Percentiles rank a stretch among this genome's conserved stretches.
Conservation (phyloP, 805 yeast species). For the Candida sakaeoensis region DNA sequence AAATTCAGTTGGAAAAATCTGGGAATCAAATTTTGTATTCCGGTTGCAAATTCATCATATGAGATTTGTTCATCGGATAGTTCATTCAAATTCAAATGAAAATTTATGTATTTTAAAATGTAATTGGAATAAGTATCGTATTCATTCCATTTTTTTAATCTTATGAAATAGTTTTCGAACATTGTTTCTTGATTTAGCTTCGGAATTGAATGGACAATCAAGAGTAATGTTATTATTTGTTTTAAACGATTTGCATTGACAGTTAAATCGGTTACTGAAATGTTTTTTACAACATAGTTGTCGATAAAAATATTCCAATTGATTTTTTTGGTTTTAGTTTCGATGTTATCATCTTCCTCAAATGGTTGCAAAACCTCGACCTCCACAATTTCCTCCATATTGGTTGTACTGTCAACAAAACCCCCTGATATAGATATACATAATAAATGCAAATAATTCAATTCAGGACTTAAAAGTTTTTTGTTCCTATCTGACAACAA, state of each 20-base stretch:
- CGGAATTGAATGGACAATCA: slow-evolving; percentile 39
- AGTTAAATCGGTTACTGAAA: slow-evolving; percentile 32
- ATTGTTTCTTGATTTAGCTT: slow-evolving; percentile 24
- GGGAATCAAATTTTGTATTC: slow-evolving; percentile 15
- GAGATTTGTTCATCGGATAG: slow-evolving; percentile 10
- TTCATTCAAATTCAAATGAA: slow-evolving; percentile 22
- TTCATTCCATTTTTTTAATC: slow-evolving; percentile 33
- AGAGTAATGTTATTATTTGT: slow-evolving; percentile 45
- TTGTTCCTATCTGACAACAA: slow-evolving; percentile 43
- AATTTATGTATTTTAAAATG: slow-evolving; percentile 49
- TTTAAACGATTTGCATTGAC: slow-evolving; percentile 41
- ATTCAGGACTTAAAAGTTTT: slow-evolving; percentile 29
- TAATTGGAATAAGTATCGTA: slow-evolving; percentile 44
- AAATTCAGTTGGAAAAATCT: slow-evolving; percentile 10
- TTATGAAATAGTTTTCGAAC: slow-evolving; percentile 21
- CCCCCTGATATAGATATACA: background rate
- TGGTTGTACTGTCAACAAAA: background rate
- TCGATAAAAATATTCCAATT: slow-evolving; percentile 29
- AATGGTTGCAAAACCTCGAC: slow-evolving; percentile 17
- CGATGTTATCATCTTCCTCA: slow-evolving; percentile 13
- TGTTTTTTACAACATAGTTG: slow-evolving; percentile 34
- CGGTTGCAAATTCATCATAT: slow-evolving; percentile 16
- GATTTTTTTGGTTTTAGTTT: slow-evolving; percentile 14
- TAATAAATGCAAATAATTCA: slow-evolving; percentile 38
- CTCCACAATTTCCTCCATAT: background rate